phyloP scores from a whole-genome alignment of 805 yeast species.

The Yarrowia sp. region DNA sequence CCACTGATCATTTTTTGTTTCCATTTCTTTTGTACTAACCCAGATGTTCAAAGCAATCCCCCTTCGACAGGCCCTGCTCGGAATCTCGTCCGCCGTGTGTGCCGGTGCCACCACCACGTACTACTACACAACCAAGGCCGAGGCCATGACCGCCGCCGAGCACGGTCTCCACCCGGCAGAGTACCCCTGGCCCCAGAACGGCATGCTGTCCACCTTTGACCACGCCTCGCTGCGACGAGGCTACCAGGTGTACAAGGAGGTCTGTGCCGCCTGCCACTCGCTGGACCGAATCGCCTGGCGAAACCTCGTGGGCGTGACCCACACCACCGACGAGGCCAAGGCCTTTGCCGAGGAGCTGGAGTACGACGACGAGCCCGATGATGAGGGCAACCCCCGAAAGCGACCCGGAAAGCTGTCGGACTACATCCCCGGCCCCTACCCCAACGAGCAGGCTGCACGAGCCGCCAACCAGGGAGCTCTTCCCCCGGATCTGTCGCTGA shows the following conservation, averaged over 20 bases:
- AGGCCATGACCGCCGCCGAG: constrained; percentile 98
- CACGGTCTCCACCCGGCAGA: constrained; percentile 97
- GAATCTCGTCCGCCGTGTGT: constrained; percentile 38
- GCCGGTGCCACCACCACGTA: constrained; percentile 73
- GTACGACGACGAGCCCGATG: constrained; percentile 96
- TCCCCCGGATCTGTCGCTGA: constrained; percentile 96
- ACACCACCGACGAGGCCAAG: constrained; percentile 86
- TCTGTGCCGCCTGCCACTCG: constrained; percentile 99
- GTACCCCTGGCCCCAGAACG: constrained; percentile 92
- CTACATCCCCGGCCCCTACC: constrained; percentile 92
- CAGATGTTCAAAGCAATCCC: constrained; percentile 39
- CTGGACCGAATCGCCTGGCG: constrained; percentile 98
- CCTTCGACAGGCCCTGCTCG: constrained; percentile 40
- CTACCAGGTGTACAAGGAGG: constrained; percentile 97
- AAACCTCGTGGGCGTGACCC: constrained; percentile 95
- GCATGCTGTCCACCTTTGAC: constrained; percentile 84
- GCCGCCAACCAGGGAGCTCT: constrained; percentile 99
- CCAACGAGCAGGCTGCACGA: constrained; percentile 98
- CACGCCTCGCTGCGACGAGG: constrained; percentile 98
- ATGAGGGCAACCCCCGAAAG: constrained; percentile 96
- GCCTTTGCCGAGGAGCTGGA: constrained; percentile 95
- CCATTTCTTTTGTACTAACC: not conserved
- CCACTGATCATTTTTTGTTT: too few species aligned
- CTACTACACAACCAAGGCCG: constrained; percentile 84
- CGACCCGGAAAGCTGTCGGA: constrained; percentile 98